Evolutionary conservation across 805 yeast genomes (phyloP).

Genomic region (Starmerella vitae): DNA sequence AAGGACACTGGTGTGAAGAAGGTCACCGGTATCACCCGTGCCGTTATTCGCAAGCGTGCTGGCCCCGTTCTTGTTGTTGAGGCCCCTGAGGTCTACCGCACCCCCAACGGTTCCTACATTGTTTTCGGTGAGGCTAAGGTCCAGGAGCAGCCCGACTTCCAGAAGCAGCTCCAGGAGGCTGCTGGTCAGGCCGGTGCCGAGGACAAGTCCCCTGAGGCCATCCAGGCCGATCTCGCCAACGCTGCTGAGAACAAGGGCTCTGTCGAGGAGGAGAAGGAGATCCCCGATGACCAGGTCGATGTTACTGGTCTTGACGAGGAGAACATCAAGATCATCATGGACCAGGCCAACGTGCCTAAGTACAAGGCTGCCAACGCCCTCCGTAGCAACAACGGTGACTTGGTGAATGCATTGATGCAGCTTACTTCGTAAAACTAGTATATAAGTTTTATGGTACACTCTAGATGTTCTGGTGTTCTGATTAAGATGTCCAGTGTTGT

Average conservation of each 20-base stretch:
- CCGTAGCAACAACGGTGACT: slow-evolving; percentile 77
- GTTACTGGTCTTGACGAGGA: slow-evolving; percentile 69
- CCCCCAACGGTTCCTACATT: slow-evolving; percentile 85
- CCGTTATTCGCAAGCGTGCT: slow-evolving; percentile 87
- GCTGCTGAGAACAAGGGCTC: slow-evolving; percentile 21
- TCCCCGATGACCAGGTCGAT: slow-evolving; percentile 64
- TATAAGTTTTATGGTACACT: neutral
- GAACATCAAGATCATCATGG: slow-evolving; percentile 74
- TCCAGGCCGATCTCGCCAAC: slow-evolving; percentile 25
- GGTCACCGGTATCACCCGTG: slow-evolving; percentile 86
- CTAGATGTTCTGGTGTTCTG: too few species aligned
- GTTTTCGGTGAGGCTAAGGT: slow-evolving; percentile 97
- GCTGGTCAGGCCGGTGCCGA: slow-evolving; percentile 30
- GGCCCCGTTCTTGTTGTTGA: slow-evolving; percentile 85
- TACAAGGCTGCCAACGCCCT: slow-evolving; percentile 85
- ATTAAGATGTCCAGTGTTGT: neutral
- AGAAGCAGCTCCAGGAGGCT: slow-evolving; percentile 52
- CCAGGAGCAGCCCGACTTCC: slow-evolving; percentile 54
- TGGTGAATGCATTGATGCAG: slow-evolving; percentile 87
- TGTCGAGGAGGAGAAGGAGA: slow-evolving; percentile 33
- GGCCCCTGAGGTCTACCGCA: slow-evolving; percentile 87
- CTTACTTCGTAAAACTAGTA: slow-evolving; percentile 27
- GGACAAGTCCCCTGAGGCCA: slow-evolving; percentile 24
- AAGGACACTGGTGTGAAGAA: slow-evolving; percentile 79
- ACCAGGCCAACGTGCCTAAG: slow-evolving; percentile 83